Conservation (phyloP, 2,329 filamentous ascomycete genomes). For the Thelonectria discophora region DNA sequence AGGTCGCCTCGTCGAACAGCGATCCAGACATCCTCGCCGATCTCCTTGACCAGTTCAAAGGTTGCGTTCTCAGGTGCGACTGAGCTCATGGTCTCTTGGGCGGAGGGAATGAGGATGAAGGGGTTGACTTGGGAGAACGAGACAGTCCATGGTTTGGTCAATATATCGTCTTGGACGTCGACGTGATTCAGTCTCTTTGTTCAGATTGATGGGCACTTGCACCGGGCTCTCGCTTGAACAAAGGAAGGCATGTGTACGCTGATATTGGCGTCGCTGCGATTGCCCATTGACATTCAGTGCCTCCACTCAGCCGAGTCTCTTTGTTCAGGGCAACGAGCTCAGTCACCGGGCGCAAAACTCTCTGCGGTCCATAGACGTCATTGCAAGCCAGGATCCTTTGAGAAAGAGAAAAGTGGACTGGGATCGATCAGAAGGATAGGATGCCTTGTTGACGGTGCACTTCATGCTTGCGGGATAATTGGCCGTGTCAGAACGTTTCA, state of each 20-base stretch:
- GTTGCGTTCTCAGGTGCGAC: conserved; percentile 1
- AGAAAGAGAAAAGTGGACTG: conserved; percentile 2
- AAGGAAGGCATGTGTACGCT: conserved; percentile 27
- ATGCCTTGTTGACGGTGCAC: conserved; percentile 17
- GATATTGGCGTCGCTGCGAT: not conserved
- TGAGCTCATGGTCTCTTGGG: conserved; percentile 5
- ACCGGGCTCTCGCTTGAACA: conserved; percentile 26
- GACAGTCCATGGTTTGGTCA: not conserved
- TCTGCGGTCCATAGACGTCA: conserved; percentile 9
- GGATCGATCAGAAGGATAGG: not conserved
- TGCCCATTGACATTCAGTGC: conserved; percentile 5
- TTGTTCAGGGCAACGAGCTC: conserved; percentile 23
- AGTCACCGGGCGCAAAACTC: not conserved
- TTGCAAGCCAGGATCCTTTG: conserved; percentile 3
- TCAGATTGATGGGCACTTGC: not conserved
- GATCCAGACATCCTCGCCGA: conserved; percentile 45
- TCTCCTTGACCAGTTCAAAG: conserved; percentile 45
- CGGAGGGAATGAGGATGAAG: not conserved
- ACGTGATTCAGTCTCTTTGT: not conserved
- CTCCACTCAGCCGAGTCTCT: conserved; percentile 12
- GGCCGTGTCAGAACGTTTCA: conserved; percentile 16
- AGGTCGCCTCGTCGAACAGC: conserved; percentile 41
- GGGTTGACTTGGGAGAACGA: not conserved
- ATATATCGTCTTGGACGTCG: conserved; percentile 10
- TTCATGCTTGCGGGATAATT: conserved; percentile 22